Evolutionary conservation across 495 filamentous ascomycete genomes (phyloP), one percentile per base, ranked within the genome.

Genomic region (Penicillium ucsense): DNA sequence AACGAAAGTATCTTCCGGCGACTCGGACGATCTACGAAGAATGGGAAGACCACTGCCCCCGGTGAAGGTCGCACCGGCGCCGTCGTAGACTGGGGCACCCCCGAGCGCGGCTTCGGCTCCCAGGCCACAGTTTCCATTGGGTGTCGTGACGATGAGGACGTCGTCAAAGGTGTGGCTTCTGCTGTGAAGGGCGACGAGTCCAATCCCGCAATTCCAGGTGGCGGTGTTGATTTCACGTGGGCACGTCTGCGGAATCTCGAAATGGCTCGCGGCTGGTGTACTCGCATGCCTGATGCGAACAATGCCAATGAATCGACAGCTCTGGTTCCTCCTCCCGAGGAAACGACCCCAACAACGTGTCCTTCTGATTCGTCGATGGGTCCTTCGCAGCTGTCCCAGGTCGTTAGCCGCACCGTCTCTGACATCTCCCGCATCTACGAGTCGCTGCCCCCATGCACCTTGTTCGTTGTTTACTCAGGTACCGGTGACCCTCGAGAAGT

Each of bases 1-100:
- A 80, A 78, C 20, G 92, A 98, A 60, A 85, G 84, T 45, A 83
- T 98, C 35, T 97, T 96, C 74, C 87, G 82, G 53, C 80, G 94
- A 3, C 71, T 98, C 4, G 74, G 68, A 0, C 76, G 90, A 3
- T 66, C 75, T 6, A 73, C 67, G 27, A 78, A 79, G 35, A 71
- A 75, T 4, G 76, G 73, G 0, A 76, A 76, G 27, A 53, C 53
- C 5, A 48, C 63, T n/a, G 52, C 57, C 2, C 71, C 73, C 3
- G 59, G 65, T 6, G 65, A 73, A 4, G 64, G 78, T 40, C 84
- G 84, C 45, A 84, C 71, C 3, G 86, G 86, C 49, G 91, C 89
- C 0, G 82, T 91, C 11, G 74, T 97, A 8, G 92, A 98, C 64
- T 94, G 88, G 80, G 89, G 89, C 31, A 82, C 84, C 43, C 83